These are phyloP conservation scores for Crithidia mellificae DNA, from an alignment of 208 protist species.

Conservation along the genomic window DNA sequence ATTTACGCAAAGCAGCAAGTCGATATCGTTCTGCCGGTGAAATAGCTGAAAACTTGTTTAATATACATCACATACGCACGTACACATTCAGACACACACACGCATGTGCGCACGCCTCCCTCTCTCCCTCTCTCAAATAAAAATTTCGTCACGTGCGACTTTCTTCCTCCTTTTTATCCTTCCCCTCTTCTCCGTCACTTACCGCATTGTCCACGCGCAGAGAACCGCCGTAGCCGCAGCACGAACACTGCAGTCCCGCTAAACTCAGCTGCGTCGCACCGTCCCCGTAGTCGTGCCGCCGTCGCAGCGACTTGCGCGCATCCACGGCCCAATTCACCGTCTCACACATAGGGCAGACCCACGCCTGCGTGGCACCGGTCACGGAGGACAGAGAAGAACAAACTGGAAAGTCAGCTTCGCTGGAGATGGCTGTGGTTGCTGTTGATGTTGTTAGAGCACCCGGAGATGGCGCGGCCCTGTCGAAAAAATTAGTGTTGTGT, in stretches of 20 bases:
- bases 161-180: neutral
- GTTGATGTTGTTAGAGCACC: neutral
- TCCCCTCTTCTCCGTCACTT: neutral
- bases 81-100: too few relatives aligned
- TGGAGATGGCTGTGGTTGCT: neutral
- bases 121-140: too few relatives aligned
- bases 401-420: too few relatives aligned
- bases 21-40: too few relatives aligned
- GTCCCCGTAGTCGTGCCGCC: slow-evolving; percentile 8
- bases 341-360: slow-evolving; percentile 56
- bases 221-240: slow-evolving; percentile 18
- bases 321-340: slow-evolving; percentile 35
- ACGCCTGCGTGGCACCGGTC: slow-evolving; percentile 21
- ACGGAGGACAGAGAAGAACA: too few relatives aligned
- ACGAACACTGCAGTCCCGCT: slow-evolving; percentile 16
- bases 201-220: neutral
- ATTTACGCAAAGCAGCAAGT: too few relatives aligned
- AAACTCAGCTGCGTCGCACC: neutral
- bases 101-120: too few relatives aligned
- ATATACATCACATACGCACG: too few relatives aligned
- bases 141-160: too few relatives aligned
- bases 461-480: too few relatives aligned
- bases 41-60: too few relatives aligned
- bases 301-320: slow-evolving; percentile 38
- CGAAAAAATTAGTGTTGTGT: too few relatives aligned